Evolutionary conservation across 305 asterid genomes (phyloP), one percentile per base, ranked within the genome.

Genomic region (Caryopteris hybrid): DNA sequence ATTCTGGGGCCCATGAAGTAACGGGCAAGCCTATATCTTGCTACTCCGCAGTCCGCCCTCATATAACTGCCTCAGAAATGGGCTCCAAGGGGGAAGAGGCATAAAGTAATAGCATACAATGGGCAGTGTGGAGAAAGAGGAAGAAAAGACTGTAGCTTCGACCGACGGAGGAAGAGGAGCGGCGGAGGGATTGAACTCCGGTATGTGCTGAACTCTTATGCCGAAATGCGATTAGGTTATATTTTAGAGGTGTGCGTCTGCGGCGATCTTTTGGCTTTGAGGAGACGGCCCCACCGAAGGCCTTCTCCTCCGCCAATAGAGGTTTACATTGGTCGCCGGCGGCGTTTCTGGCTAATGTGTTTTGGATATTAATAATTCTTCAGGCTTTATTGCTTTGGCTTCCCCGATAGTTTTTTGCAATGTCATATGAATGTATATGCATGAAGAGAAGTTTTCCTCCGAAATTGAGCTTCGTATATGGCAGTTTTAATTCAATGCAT

Each of bases 401-500:
- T n/a, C 20, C 1, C 14, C 4, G 8, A 16, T 2, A 33, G 38
- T 4, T 6, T 6, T 64, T 4, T 58, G 73, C 61, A 50, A 39
- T 59, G 64, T 61, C 25, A 39, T 39, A 13, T 39, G 39, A 53
- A 17, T 33, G 27, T 12, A 25, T 52, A 43, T 54, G 71, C 61
- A 52, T 36, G 70, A 17, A 45, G 43, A 43, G 8, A 3, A 12
- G 20, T 73, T 45, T 33, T 46, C 39, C 45, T 50, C 2, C 0
- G 56, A 10, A 58, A 25, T 29, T 66, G 52, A 29, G 20, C 17
- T 38, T 47, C 39, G 2, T 29, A 23, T 12, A 10, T 50, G 8
- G 10, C 39, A 46, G 65, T 48, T 73, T 13, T 23, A 16, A 55
- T 27, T 39, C 12, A 33, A 36, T 59, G 69, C 69, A 66, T 72